phyloP scores from a whole-genome alignment of 805 yeast species.

The Candida sonorensis region DNA sequence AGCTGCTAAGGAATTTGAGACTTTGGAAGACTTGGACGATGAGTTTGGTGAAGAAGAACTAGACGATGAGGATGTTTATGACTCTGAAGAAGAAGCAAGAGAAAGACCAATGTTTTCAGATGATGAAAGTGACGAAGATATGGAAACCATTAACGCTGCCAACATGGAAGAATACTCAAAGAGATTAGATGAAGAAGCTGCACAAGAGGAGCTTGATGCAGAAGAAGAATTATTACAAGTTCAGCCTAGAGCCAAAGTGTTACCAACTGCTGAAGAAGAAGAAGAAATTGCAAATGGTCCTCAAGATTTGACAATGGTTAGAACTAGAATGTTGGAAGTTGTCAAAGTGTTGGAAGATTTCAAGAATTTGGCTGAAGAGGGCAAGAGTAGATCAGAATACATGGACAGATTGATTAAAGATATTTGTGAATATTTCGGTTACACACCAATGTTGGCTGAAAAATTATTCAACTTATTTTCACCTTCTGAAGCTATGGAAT shows the following conservation, averaged over 20 bases:
- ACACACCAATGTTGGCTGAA: slow-evolving; percentile 86
- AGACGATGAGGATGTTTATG: slow-evolving; percentile 44
- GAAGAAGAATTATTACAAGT: slow-evolving; percentile 54
- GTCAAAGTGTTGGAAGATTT: slow-evolving; percentile 92
- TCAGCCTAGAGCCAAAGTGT: slow-evolving; percentile 70
- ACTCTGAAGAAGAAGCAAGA: slow-evolving; percentile 56
- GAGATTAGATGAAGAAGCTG: slow-evolving; percentile 53
- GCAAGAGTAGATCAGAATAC: slow-evolving; percentile 80
- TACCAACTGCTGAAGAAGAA: slow-evolving; percentile 68
- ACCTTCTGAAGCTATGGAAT: slow-evolving; percentile 95
- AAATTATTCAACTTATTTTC: slow-evolving; percentile 86
- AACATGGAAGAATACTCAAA: slow-evolving; percentile 77
- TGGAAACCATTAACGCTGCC: slow-evolving; percentile 68
- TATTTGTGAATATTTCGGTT: slow-evolving; percentile 90
- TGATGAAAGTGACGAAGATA: slow-evolving; percentile 59
- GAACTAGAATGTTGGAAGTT: slow-evolving; percentile 93
- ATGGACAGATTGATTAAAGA: slow-evolving; percentile 72
- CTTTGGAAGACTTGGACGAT: slow-evolving; percentile 11
- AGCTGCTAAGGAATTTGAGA: slow-evolving; percentile 31
- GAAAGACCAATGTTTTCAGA: slow-evolving; percentile 78
- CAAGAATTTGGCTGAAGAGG: slow-evolving; percentile 74
- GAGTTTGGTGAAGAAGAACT: slow-evolving; percentile 31
- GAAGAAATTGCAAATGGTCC: slow-evolving; percentile 46
- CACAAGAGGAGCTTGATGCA: slow-evolving; percentile 55
- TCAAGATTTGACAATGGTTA: slow-evolving; percentile 70